Evolutionary conservation across 2,329 filamentous ascomycete genomes (phyloP).

Genomic region (Xylariales sp.): DNA sequence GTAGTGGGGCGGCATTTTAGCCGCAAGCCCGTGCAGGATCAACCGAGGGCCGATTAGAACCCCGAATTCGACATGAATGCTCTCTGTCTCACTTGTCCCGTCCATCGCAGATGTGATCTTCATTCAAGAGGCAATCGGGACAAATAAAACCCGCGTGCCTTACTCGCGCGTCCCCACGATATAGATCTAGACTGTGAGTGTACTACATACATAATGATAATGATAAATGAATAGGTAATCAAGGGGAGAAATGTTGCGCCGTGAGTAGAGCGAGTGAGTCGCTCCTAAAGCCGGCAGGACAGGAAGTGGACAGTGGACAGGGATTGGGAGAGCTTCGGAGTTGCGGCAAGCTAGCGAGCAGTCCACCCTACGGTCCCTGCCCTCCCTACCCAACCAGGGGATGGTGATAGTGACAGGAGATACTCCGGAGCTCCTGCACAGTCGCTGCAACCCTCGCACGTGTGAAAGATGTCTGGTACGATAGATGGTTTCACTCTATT

Average conservation of each 20-base stretch:
- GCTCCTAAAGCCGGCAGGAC: no score
- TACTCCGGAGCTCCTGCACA: not conserved
- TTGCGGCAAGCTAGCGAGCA: conserved; percentile 8
- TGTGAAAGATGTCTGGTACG: not conserved
- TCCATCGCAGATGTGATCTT: conserved; percentile 6
- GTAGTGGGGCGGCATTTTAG: conserved; percentile 31
- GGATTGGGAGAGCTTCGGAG: not conserved
- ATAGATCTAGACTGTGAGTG: not conserved
- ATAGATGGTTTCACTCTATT: not conserved
- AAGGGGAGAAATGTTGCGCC: conserved; percentile 6
- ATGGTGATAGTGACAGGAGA: no score
- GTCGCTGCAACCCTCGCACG: not conserved
- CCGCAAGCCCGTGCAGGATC: conserved; percentile 29
- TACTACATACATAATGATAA: no score
- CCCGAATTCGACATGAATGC: not conserved
- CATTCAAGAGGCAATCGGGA: not conserved
- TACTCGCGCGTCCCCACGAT: not conserved
- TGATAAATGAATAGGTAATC: conserved; percentile 17
- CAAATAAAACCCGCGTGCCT: not conserved
- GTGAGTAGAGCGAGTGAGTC: not conserved
- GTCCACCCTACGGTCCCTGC: not conserved
- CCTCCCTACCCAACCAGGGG: not conserved
- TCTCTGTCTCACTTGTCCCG: not conserved
- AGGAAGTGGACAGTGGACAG: no score
- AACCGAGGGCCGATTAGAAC: conserved; percentile 16